These are phyloP conservation scores for Cenococcum geophilum DNA, from an alignment of 495 filamentous ascomycete genomes.

Conservation along the genomic window DNA sequence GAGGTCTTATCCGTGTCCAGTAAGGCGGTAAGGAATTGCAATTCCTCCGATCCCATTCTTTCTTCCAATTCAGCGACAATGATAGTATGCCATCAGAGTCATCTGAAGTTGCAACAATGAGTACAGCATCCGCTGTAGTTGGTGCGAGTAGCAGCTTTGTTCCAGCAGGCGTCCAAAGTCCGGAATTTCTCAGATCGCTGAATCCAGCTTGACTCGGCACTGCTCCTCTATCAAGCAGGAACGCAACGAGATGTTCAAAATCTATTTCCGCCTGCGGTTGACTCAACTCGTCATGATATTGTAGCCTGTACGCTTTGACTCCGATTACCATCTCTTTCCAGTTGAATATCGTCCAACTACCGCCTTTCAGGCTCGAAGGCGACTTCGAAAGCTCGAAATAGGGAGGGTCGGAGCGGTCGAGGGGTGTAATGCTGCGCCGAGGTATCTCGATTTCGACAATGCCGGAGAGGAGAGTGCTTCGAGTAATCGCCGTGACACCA, in stretches of 20 bases:
- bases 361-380: constrained; percentile 50
- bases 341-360: constrained; percentile 58
- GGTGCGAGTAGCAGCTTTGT: constrained; percentile 53
- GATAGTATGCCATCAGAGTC: constrained; percentile 59
- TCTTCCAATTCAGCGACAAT: constrained; percentile 50
- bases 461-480: constrained; percentile 56
- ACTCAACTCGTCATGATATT: constrained; percentile 59
- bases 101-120: constrained; percentile 53
- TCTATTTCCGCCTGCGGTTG: constrained; percentile 61
- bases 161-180: constrained; percentile 58
- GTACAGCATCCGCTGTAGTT: constrained; percentile 45
- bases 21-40: constrained; percentile 52
- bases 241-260: constrained; percentile 55
- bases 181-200: constrained; percentile 51
- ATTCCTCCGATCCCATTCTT: constrained; percentile 52
- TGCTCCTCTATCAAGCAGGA: constrained; percentile 58
- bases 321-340: constrained; percentile 57
- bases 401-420: constrained; percentile 48
- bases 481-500: constrained; percentile 50
- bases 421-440: constrained; percentile 54
- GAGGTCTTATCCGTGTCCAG: constrained; percentile 47
- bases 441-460: constrained; percentile 62
- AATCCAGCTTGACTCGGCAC: constrained; percentile 54
- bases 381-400: constrained; percentile 52
- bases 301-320: constrained; percentile 52